These are phyloP conservation scores for Morella rubra DNA, from an alignment of 306 rosid species.

Conservation along the genomic window DNA sequence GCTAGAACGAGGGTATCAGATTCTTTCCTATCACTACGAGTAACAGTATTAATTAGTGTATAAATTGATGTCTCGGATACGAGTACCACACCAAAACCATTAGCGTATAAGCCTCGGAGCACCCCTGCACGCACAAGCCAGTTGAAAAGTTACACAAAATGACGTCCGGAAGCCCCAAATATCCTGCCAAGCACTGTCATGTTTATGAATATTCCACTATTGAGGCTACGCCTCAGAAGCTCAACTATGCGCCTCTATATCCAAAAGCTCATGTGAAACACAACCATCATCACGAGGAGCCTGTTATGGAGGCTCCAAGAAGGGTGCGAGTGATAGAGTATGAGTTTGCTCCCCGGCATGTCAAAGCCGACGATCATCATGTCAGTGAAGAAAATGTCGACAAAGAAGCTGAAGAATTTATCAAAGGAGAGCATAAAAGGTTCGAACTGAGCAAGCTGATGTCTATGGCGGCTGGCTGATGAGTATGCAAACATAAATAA, in stretches of 20 bases:
- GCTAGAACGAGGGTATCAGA: slow-evolving; percentile 26
- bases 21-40: slow-evolving; percentile 41
- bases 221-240: slow-evolving; percentile 21
- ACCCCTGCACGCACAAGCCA: neutral
- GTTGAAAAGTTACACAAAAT: slow-evolving; percentile 4
- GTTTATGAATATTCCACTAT: neutral
- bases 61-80: too few species aligned
- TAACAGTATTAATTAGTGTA: neutral
- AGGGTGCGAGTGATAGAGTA: neutral
- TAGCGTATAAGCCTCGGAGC: neutral
- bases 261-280: slow-evolving; percentile 16
- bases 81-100: neutral
- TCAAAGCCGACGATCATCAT: slow-evolving; percentile 16
- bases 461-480: slow-evolving; percentile 10
- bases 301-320: neutral
- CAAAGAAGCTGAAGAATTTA: slow-evolving; percentile 62
- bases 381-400: slow-evolving; percentile 7
- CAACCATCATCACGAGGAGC: slow-evolving; percentile 23
- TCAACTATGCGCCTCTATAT: neutral
- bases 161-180: neutral
- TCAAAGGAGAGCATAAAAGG: slow-evolving; percentile 52
- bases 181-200: neutral
- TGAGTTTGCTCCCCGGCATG: neutral
- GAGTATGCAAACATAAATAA: neutral
- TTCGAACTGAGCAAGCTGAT: slow-evolving; percentile 31